A percentile compares a stretch with the other conserved stretches of the same genome.
phyloP scores from a whole-genome alignment of 495 filamentous ascomycete genomes.

The Chlorociboria aeruginascens region DNA sequence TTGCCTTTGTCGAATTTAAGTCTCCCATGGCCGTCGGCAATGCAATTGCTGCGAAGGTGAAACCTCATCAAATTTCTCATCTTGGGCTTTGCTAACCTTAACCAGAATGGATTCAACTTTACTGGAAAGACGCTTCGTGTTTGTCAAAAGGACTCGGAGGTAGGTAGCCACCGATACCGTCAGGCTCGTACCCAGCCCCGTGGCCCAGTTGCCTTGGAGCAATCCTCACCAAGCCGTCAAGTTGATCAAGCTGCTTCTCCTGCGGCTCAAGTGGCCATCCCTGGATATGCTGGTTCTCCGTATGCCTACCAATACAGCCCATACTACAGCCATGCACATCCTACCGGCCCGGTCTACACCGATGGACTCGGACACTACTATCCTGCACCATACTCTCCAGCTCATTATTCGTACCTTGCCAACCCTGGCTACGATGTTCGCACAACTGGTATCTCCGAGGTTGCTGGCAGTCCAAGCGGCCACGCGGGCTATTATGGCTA shows the following conservation, averaged over 20 bases:
- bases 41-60: conserved; percentile 23
- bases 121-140: conserved; percentile 13
- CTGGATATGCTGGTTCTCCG: neutral
- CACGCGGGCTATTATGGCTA: neutral
- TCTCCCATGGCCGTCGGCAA: conserved; percentile 22
- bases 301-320: conserved; percentile 4
- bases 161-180: neutral
- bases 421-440: neutral
- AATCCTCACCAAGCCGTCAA: neutral
- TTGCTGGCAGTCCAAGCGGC: neutral
- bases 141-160: conserved; percentile 17
- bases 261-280: neutral
- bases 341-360: neutral
- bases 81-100: conserved; percentile 1
- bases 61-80: neutral
- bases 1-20: conserved; percentile 43
- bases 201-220: neutral
- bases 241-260: neutral
- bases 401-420: neutral
- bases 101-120: conserved; percentile 6
- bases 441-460: neutral
- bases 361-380: conserved; percentile 1
- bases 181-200: neutral
- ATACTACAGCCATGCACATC: neutral
- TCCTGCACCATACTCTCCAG: neutral